Conservation (phyloP, 2,329 filamentous ascomycete genomes). For the Phialophora verrucosa region DNA sequence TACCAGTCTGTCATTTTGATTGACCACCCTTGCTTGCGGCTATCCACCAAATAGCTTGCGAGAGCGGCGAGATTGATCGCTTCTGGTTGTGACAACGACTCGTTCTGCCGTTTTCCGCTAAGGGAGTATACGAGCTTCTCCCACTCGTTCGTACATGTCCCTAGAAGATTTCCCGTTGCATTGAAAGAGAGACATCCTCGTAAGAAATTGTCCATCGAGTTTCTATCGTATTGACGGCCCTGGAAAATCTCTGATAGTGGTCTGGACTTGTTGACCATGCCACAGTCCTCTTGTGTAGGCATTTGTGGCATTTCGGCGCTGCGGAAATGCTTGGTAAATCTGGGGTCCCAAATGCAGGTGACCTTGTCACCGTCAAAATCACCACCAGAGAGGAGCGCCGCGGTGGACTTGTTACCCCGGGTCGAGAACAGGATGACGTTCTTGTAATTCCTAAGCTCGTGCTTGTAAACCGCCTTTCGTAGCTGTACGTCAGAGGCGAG, state of each 20-base stretch:
- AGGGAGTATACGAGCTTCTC: conserved; percentile 57
- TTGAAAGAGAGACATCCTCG: conserved; percentile 56
- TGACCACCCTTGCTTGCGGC: conserved; percentile 52
- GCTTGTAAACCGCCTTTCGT: conserved; percentile 54
- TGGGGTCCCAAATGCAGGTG: conserved; percentile 66
- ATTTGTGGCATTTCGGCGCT: conserved; percentile 54
- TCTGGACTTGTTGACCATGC: conserved; percentile 52
- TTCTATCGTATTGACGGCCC: neutral
- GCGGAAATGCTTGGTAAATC: conserved; percentile 57
- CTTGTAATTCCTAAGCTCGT: conserved; percentile 59
- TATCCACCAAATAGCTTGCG: conserved; percentile 54
- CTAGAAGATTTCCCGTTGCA: conserved; percentile 55
- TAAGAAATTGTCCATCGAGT: conserved; percentile 49
- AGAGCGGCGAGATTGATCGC: conserved; percentile 50
- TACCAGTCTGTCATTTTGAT: conserved; percentile 50
- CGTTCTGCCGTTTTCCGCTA: conserved; percentile 47
- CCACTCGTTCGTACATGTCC: conserved; percentile 57
- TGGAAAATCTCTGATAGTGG: conserved; percentile 30
- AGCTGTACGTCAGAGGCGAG: conserved; percentile 66
- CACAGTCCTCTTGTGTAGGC: conserved; percentile 52
- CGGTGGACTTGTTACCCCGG: conserved; percentile 59
- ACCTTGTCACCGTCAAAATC: conserved; percentile 69
- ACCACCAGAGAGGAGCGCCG: conserved; percentile 66
- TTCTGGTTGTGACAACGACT: conserved; percentile 45
- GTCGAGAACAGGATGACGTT: conserved; percentile 65